phyloP scores from a whole-genome alignment of 345 rosid genomes.

The Camelina hispida region DNA sequence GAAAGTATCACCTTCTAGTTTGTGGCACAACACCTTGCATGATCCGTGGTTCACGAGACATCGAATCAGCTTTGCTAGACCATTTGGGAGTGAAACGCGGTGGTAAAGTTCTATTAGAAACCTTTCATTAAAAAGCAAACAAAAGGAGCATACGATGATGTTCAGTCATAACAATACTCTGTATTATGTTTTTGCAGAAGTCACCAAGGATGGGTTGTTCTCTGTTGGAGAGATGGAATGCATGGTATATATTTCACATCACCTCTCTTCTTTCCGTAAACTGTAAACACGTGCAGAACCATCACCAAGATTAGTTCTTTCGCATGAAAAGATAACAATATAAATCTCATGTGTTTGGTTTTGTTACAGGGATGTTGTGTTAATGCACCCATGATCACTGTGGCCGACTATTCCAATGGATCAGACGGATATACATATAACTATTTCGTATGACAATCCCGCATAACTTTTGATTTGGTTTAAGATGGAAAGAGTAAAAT shows the following conservation, averaged over 20 bases:
- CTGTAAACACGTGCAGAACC: neutral
- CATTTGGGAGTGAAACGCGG: slow-evolving; percentile 97
- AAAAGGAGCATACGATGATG: neutral
- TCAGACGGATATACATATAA: slow-evolving; percentile 95
- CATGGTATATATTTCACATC: slow-evolving; percentile 64
- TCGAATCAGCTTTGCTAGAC: slow-evolving; percentile 81
- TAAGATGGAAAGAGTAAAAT: neutral
- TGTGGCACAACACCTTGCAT: slow-evolving; percentile 99
- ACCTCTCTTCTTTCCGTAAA: slow-evolving; percentile 12
- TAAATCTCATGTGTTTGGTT: slow-evolving; percentile 21
- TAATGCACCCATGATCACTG: slow-evolving; percentile 98
- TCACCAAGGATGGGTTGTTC: slow-evolving; percentile 98
- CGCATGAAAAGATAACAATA: neutral
- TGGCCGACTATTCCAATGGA: slow-evolving; percentile 93
- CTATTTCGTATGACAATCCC: slow-evolving; percentile 68
- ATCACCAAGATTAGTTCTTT: neutral
- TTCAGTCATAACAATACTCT: slow-evolving; percentile 30
- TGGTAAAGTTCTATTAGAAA: slow-evolving; percentile 53
- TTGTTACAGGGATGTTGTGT: slow-evolving; percentile 92
- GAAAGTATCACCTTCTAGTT: slow-evolving; percentile 94
- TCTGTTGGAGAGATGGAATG: slow-evolving; percentile 99
- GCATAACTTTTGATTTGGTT: neutral
- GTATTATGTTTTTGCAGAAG: slow-evolving; percentile 60
- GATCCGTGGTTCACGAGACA: slow-evolving; percentile 92
- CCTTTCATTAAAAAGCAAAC: neutral